Percentiles rank a stretch among this genome's conserved stretches.
These are phyloP conservation scores for Cucurbita pepo DNA, from an alignment of 306 rosid genomes.

Conservation along the genomic window DNA sequence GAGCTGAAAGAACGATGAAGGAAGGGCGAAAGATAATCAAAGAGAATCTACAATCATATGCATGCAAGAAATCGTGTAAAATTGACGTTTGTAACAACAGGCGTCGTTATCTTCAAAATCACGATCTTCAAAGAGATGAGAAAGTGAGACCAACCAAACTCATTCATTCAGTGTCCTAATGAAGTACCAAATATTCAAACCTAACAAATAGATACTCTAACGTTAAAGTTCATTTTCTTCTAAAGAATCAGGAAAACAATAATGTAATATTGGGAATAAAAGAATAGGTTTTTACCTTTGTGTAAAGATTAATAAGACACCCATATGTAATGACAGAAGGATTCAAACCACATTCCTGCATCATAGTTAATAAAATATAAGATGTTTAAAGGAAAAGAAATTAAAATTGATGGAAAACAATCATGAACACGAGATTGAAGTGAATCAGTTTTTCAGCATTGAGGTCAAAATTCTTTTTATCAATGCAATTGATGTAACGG, in stretches of 20 bases:
- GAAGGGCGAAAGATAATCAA: background rate
- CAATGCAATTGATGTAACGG: background rate
- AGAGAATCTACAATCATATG: background rate
- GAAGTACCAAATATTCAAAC: background rate
- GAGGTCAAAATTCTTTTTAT: background rate
- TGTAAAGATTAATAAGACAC: constrained; percentile 76
- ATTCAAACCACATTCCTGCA: constrained; percentile 87
- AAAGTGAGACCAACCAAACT: background rate
- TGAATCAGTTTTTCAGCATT: background rate
- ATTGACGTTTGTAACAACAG: background rate
- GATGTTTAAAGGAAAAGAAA: background rate
- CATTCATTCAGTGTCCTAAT: background rate
- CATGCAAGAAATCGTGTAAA: background rate
- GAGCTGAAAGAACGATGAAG: constrained; percentile 34
- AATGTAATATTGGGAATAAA: background rate
- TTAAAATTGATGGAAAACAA: background rate
- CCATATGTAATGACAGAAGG: constrained; percentile 89
- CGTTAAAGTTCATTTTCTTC: background rate
- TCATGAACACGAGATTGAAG: background rate
- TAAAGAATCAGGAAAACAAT: background rate
- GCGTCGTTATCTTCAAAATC: background rate
- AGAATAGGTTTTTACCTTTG: constrained; percentile 37
- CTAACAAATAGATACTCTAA: background rate
- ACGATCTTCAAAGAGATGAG: background rate
- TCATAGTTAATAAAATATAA: constrained; percentile 3